Percentiles rank a stretch among this genome's conserved stretches.
phyloP scores from a whole-genome alignment of 495 filamentous ascomycete genomes.

The Emericellopsis terricola region DNA sequence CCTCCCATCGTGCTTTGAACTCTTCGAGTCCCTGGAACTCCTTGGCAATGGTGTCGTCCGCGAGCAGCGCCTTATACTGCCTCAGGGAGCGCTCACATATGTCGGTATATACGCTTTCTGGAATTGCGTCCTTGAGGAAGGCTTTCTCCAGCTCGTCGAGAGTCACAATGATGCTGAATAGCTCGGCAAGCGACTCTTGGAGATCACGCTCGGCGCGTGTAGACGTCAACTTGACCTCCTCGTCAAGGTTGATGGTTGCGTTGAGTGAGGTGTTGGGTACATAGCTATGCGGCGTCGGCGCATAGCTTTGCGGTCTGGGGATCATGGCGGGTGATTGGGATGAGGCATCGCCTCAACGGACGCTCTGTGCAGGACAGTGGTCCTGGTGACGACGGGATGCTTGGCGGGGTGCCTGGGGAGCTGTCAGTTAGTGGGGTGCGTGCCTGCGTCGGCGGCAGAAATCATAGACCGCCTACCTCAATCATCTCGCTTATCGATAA shows the following conservation, averaged over 20 bases:
- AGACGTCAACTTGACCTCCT: constrained; percentile 86
- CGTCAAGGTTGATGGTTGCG: constrained; percentile 82
- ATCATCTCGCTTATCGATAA: too few species aligned
- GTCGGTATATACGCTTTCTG: constrained; percentile 83
- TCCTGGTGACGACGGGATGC: too few species aligned
- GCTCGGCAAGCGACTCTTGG: constrained; percentile 87
- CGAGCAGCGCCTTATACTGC: constrained; percentile 89
- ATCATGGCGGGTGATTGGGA: constrained; percentile 14
- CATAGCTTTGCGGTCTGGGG: constrained; percentile 45
- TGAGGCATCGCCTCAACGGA: too few species aligned
- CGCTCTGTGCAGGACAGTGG: too few species aligned
- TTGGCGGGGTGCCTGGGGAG: too few species aligned
- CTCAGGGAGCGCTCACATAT: constrained; percentile 84
- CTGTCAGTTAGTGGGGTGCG: too few species aligned
- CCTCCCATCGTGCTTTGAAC: constrained; percentile 89
- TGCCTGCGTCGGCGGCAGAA: too few species aligned
- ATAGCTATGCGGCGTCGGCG: constrained; percentile 81
- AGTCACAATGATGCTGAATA: constrained; percentile 94
- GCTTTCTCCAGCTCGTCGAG: constrained; percentile 92
- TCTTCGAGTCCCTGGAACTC: constrained; percentile 78
- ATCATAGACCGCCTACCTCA: too few species aligned
- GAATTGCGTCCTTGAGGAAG: constrained; percentile 88
- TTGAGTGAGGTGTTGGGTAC: constrained; percentile 60
- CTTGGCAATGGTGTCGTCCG: constrained; percentile 64
- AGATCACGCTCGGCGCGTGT: constrained; percentile 78